Base-by-base conservation (phyloP, 116 monocot species). In the Phalaenopsis hybrid region DNA sequence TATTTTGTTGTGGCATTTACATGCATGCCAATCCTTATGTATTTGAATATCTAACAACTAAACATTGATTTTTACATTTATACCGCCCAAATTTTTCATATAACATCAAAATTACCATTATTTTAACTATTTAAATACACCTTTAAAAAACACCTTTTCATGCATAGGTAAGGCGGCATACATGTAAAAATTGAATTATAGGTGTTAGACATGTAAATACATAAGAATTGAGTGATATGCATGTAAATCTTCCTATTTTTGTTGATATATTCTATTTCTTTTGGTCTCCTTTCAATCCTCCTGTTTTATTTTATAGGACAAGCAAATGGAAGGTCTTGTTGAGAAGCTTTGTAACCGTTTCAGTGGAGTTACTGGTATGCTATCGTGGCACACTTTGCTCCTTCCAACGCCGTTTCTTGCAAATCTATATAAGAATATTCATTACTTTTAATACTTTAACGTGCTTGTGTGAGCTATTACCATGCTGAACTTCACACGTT, bases 251-350 rank as follows among this genome's bases (percentile, higher is more conserved):
- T 37, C 3, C 37, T 37, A 37, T 37, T 37, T 37, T 37, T 3
- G 37, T 37, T 20, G 57, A 8, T 11, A 78, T 61, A 12, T 25
- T 43, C 34, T 21, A 44, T 74, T 79, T 58, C 17, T 83, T 68
- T 86, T 48, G 3, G 1, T 76, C 16, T 45, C 67, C 74, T 63
- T n/a, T 49, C 74, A 63, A 51, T 67, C 63, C 78, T 79, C 33
- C 41, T 79, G 73, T 44, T 44, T 21, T 75, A 37, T 70, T 75
- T 74, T 81, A 76, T 82, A 99, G 99, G 99, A 99, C 80, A 99
- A 91, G 81, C 96, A 99, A 90, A 99, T 99, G 99, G 99, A 99
- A 90, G 88, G 90, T 59, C 95, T 99, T 82, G 96, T 99, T 83
- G 99, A 99, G 81, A 99, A 99, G 87, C 96, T 99, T 58, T 99